Conservation (phyloP, 148 eudicot species). For the Linanthus parryae region DNA sequence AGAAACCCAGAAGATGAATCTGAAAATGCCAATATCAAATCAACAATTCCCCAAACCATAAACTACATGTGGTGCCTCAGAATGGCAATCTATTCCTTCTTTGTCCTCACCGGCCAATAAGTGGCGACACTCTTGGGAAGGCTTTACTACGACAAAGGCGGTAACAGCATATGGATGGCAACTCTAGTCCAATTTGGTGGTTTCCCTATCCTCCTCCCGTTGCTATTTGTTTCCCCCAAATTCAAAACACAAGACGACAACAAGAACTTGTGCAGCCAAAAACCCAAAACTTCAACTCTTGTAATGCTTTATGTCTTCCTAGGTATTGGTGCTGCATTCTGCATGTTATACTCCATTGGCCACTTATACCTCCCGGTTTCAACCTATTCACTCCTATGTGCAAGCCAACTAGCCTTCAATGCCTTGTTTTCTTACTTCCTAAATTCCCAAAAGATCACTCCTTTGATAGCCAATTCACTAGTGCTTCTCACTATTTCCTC, state of each 20-base stretch:
- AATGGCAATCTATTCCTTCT: constrained; percentile 15
- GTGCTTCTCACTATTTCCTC: constrained; percentile 50
- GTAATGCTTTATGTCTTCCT: constrained; percentile 15
- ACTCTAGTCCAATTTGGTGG: constrained; percentile 26
- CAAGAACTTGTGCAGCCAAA: not conserved
- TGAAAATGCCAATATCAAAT: not conserved
- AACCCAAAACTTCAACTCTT: constrained; percentile 3
- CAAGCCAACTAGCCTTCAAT: constrained; percentile 50
- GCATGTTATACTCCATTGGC: constrained; percentile 36
- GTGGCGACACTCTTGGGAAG: constrained; percentile 26
- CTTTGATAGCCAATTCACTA: constrained; percentile 40
- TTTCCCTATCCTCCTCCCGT: constrained; percentile 40
- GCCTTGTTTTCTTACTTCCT: constrained; percentile 39
- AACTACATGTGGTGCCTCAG: constrained; percentile 21
- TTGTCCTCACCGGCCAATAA: constrained; percentile 30
- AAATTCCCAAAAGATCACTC: constrained; percentile 45
- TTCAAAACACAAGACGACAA: not conserved
- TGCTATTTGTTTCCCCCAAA: constrained; percentile 12
- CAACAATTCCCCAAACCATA: not conserved
- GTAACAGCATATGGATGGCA: constrained; percentile 41
- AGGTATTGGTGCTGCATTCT: constrained; percentile 26
- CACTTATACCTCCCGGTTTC: constrained; percentile 44
- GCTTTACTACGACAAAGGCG: constrained; percentile 38
- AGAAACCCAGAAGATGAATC: not conserved
- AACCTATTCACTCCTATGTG: constrained; percentile 39